phyloP scores from a whole-genome alignment of 345 rosid genomes.

The Hibiscus trionum region DNA sequence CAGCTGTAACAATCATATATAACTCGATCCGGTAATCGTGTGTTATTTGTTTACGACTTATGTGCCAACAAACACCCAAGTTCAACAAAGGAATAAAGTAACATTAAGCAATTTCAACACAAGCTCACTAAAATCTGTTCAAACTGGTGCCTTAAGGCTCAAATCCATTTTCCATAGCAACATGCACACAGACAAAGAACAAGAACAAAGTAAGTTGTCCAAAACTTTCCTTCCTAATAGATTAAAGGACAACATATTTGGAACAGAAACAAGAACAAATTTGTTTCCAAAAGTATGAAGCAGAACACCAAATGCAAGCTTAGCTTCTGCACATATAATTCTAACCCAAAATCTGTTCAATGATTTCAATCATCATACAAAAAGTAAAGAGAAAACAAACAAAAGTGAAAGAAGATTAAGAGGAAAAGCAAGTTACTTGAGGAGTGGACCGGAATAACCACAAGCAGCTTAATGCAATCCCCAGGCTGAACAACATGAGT shows the following conservation, averaged over 20 bases:
- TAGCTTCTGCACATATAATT: not conserved
- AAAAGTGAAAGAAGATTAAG: not conserved
- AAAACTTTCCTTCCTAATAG: not conserved
- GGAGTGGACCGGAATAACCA: conserved; percentile 62
- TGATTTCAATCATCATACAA: not conserved
- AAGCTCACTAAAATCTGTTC: not conserved
- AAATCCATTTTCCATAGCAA: not conserved
- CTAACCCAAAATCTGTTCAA: not conserved
- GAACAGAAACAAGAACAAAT: too few species aligned
- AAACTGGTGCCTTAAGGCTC: not conserved
- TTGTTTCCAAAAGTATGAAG: too few species aligned
- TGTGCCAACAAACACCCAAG: not conserved
- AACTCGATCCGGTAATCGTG: not conserved
- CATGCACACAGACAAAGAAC: too few species aligned
- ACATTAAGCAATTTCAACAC: not conserved
- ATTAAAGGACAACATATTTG: too few species aligned
- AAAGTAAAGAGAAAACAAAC: not conserved
- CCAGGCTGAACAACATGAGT: conserved; percentile 94
- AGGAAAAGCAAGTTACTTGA: conserved; percentile 36
- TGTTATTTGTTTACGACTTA: not conserved
- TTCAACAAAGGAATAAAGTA: conserved; percentile 7
- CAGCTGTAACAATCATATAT: too few species aligned
- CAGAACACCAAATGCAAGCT: too few species aligned
- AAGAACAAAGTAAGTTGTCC: not conserved
- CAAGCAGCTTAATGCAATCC: conserved; percentile 75